Evolutionary conservation across 2,329 filamentous ascomycete species (phyloP), one percentile per base, ranked within the genome.

Genomic region (Eutypa lata): DNA sequence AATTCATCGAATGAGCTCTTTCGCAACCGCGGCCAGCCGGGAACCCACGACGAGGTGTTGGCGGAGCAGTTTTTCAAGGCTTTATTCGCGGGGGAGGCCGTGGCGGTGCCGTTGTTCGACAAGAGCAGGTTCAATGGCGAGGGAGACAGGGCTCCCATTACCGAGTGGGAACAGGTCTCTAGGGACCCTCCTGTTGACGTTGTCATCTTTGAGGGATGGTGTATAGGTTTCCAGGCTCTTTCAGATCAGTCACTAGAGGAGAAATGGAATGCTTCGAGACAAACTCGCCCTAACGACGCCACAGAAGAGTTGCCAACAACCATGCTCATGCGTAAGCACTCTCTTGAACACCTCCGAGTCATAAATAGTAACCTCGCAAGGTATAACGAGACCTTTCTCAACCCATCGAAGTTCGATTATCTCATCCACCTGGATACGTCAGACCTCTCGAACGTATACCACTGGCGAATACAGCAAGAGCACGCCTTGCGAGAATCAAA

Each of bases 161-260:
- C 19, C 21, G 44, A 47, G 44, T 47, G 44, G 44, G 21, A 47
- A 47, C 19, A 7, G 16, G 44, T 47, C 14, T 19, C n/a, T 14
- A 21, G 16, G 16, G 44, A 47, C 18, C 44, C 44, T 16, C 22
- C n/a, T 14, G 44, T 47, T 14, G 44, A 47, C 21, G 26, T 47
- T 21, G 16, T 47, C 44, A 47, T 47, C 16, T 47, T 47, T 21
- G 44, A 47, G 26, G 44, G 44, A 19, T 47, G 44, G 44, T 47
- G 44, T 47, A 14, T 47, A 26, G 44, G 44, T 5, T 47, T 47
- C 16, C 19, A 47, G 7, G 44, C 44, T 8, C 44, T 47, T 13
- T 21, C 21, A 13, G 44, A 21, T 14, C 7, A 16, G 16, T 14
- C 18, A 47, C n/a, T 47, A 16, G 44, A 21, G 14, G 19, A 26